Evolutionary conservation across 1,284 basidiomycete genomes (phyloP), one percentile per base, ranked within the genome.

Genomic region (Ceratobasidium sp.): DNA sequence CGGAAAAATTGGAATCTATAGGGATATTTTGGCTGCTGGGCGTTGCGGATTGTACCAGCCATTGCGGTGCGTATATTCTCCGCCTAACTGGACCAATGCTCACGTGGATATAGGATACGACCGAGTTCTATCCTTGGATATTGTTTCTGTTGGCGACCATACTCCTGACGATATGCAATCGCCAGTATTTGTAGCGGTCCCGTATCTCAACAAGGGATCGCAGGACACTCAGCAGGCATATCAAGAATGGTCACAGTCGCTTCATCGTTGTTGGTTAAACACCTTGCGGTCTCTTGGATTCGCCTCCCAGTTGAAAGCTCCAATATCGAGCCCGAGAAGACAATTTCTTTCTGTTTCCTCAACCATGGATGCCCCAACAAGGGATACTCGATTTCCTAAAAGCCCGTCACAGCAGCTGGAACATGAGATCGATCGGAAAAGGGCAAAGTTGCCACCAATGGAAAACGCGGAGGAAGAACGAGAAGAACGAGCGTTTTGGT

Each of bases 401-500:
- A 88, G 87, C 70, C 89, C 88, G 8, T 89, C 87, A 0, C 77
- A 84, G 67, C 87, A 88, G 72, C 73, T 84, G 8, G 52, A 70
- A 38, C 77, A 77, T 0, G 82, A 81, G 42, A 73, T 73, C 0
- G 27, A 69, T 29, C 64, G 58, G 15, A 73, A 77, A 32, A 72
- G 74, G 8, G 76, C 31, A 12, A 49, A 54, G 7, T 62, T 75
- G 12, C 73, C 78, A 62, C 71, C 72, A 10, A 55, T 76, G 20
- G 75, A 77, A 72, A 72, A 77, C 40, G 77, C 76, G 29, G 77
- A 80, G 57, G 80, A 81, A 64, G 91, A 92, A 75, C 78, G 89
- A 45, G 88, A 91, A 75, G 89, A 92, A 73, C 81, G 91, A 0
- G 88, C 85, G 2, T 93, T 90, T 89, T 93, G 91, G 91, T 83